Evolutionary conservation across 2,329 filamentous ascomycete genomes (phyloP), one percentile per base, ranked within the genome.

Genomic region (Alternaria sp.): DNA sequence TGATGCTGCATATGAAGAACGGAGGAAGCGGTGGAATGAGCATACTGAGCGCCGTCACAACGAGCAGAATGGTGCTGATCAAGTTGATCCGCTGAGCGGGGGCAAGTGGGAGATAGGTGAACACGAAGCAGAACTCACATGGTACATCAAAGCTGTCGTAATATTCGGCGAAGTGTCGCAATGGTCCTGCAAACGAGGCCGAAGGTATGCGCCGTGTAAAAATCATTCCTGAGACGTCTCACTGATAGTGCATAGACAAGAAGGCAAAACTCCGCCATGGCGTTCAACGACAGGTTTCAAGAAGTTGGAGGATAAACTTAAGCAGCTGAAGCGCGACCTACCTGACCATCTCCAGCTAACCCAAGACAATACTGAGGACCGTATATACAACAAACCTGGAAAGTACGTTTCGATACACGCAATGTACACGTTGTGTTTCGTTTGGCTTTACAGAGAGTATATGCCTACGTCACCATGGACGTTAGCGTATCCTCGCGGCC

Each of bases 381-480:
- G 91, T 68, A 87, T 90, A 66, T 87, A 86, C 61, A 84, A 87
- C 55, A 84, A 87, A 42, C 87, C 86, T 2, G 88, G 88, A 46
- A 84, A 86, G 7, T 92, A 89, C 69, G 85, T 88, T 9, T 83
- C 90, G 4, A 79, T 92, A 55, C 90, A 92, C 68, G 87, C 88
- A 67, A 83, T 91, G 1, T 85, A 87, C 59, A 85, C 86, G 2
- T 80, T 91, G 2, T 91, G 88, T 71, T 83, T 85, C 57, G 88
- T 92, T 63, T 87, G 90, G 79, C 81, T 91, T 28, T 87, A 91
- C 69, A 83, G 89, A 62, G 88, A 91, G 72, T 91, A 89, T 62
- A 83, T 91, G 26, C 88, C 89, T 0, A 90, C 89, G 69, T 83
- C 89, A 16, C 87, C 89, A 2, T 80, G 89, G 44, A 79, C 80